These are phyloP conservation scores for Neocatenulostroma microsporum DNA, from an alignment of 2,329 filamentous ascomycete genomes.

Conservation along the genomic window DNA sequence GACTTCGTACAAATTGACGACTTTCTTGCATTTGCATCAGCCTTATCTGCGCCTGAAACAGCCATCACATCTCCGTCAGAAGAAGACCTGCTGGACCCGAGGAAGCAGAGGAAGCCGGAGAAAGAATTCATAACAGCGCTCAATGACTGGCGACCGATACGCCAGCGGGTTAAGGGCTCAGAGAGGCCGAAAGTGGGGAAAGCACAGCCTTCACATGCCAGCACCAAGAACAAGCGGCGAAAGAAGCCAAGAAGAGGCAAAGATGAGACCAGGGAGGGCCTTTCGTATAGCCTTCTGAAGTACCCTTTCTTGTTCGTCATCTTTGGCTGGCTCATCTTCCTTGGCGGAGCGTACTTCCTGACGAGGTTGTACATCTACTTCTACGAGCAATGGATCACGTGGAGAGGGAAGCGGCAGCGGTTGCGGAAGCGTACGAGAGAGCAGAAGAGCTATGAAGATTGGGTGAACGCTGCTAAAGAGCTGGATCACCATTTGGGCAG, in stretches of 20 bases:
- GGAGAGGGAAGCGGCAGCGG: conserved; percentile 69
- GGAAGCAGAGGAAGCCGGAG: conserved; percentile 36
- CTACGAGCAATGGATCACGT: conserved; percentile 87
- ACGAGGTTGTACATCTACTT: conserved; percentile 84
- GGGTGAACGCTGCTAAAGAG: conserved; percentile 69
- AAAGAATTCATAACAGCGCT: conserved; percentile 69
- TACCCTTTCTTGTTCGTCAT: conserved; percentile 83
- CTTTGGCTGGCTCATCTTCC: conserved; percentile 67
- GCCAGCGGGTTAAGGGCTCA: conserved; percentile 54
- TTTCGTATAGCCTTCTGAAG: conserved; percentile 80
- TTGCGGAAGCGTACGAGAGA: conserved; percentile 63
- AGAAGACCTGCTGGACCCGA: conserved; percentile 43
- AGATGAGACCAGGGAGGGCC: conserved; percentile 92
- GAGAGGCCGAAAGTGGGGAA: conserved; percentile 30
- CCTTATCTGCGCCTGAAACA: conserved; percentile 76
- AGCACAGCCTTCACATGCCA: conserved; percentile 8
- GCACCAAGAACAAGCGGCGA: conserved; percentile 31
- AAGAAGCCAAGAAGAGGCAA: conserved; percentile 46
- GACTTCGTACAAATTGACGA: conserved; percentile 70
- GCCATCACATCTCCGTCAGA: conserved; percentile 54
- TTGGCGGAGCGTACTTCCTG: conserved; percentile 66
- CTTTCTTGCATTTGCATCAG: conserved; percentile 68
- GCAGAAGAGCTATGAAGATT: conserved; percentile 70
- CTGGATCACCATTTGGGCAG: conserved; percentile 77
- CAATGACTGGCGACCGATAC: conserved; percentile 91